Conservation (phyloP, 1,284 basidiomycete species). For the Cystobasidium slooffiae region DNA sequence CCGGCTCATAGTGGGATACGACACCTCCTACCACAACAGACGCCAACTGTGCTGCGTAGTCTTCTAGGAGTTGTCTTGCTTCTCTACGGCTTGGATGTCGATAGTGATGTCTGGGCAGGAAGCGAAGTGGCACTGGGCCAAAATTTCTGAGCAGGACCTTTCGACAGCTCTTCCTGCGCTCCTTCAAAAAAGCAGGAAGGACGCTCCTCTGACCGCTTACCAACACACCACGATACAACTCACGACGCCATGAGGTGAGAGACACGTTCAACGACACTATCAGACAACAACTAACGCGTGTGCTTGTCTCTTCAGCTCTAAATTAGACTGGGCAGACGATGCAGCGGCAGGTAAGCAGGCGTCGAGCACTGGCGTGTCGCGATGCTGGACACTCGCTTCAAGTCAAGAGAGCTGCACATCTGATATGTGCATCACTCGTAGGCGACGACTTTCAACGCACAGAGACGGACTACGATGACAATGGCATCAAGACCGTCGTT, state of each 20-base stretch:
- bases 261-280: no score
- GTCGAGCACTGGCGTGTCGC: background rate
- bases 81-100: no score
- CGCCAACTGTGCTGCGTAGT: no score
- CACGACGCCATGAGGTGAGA: background rate
- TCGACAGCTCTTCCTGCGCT: no score
- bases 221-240: background rate
- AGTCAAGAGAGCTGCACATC: background rate
- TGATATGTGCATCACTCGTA: background rate
- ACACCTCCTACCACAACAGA: no score
- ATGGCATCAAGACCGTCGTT: slow-evolving; percentile 82
- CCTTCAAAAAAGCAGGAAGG: background rate
- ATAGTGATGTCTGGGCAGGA: background rate
- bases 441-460: slow-evolving; percentile 55
- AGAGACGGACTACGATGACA: slow-evolving; percentile 77
- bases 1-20: background rate
- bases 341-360: slow-evolving; percentile 32
- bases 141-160: slow-evolving; percentile 4
- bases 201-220: background rate
- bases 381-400: background rate
- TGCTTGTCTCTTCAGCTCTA: slow-evolving; percentile 5
- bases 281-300: slow-evolving; percentile 21
- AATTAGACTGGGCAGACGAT: slow-evolving; percentile 43
- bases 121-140: background rate
- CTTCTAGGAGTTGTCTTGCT: no score